Base-by-base conservation (phyloP, 208 protist genomes). In the Acanthamoeba castellanii region DNA sequence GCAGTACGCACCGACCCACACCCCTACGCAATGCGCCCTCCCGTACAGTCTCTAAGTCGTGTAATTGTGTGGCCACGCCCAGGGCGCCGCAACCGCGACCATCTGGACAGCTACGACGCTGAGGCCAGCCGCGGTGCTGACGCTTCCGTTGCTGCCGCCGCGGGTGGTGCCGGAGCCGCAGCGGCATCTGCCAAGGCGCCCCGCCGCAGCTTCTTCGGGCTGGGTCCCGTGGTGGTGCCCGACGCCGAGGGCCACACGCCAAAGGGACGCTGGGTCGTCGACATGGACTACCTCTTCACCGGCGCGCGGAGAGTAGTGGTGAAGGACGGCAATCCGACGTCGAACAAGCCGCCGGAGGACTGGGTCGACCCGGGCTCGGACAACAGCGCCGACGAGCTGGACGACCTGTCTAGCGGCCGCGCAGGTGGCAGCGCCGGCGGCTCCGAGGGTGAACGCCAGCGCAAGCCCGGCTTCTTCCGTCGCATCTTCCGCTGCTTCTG, bases 261-360 rank as follows among this genome's bases (percentile, higher is more conserved):
- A 42, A 82, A 82, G 74, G 74, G 74, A 1, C 74, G 74, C 18
- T 82, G 74, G 74, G 74, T 82, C 0, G 74, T 82, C 2, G 74
- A 82, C 74, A 82, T 82, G 74, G 74, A 82, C 45, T 82, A 82
- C 42, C 74, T 82, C 34, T 55, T 82, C 37, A 82, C 74, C 22
- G 74, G 74, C 25, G 74, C 74, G 4, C 32, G 74, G 45, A 0
- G 74, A 25, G 74, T 82, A 0, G 74, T 82, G 74, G 74, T 82
- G 9, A 82, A 82, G 42, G 42, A 82, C 74, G 74, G 74, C 74
- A 82, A 82, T 11, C 74, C 74, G 3, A 82, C 74, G 25, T 82
- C 74, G 37, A 82, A 82, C 74, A 82, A 82, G 74, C 74, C 74
- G 13, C 74, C 74, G 0, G 42, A 45, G 42, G 74, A 82, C 42